Evolutionary conservation across 495 filamentous ascomycete genomes (phyloP).

Genomic region (Xeromyces bisporus): DNA sequence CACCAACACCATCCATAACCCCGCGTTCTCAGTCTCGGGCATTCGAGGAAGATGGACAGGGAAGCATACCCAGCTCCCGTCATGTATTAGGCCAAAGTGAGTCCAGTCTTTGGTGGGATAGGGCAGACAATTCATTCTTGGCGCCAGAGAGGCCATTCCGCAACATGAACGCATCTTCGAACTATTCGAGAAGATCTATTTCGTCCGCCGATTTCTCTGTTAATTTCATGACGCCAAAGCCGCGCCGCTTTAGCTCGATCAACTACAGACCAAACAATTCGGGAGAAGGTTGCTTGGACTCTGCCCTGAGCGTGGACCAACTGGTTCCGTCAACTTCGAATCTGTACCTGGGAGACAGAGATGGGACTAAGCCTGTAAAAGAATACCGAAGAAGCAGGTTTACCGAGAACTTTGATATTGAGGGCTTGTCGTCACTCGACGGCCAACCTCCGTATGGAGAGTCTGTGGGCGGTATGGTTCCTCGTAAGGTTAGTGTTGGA

Average conservation of each 20-base stretch:
- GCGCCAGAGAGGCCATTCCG: constrained; percentile 2
- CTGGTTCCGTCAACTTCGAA: no score
- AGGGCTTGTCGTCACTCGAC: constrained; percentile 1
- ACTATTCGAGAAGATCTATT: constrained; percentile 15
- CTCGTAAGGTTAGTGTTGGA: constrained; percentile 25
- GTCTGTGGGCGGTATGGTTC: constrained; percentile 1
- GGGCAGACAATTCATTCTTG: constrained; percentile 3
- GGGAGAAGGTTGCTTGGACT: no score
- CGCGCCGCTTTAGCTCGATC: constrained; percentile 1
- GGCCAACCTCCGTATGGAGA: neutral
- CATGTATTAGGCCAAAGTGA: constrained; percentile 7
- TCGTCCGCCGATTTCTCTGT: constrained; percentile 5
- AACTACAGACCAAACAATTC: constrained; percentile 1
- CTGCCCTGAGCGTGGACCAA: no score
- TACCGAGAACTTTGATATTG: constrained; percentile 14
- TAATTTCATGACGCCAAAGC: neutral
- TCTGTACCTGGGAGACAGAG: neutral
- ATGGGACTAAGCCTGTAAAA: neutral
- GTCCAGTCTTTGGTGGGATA: constrained; percentile 1
- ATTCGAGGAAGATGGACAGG: constrained; percentile 6
- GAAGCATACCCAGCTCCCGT: constrained; percentile 6
- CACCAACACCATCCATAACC: constrained; percentile 9
- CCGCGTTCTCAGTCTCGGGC: constrained; percentile 14
- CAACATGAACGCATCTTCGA: constrained; percentile 11
- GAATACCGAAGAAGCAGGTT: constrained; percentile 12